These are phyloP conservation scores for Suillus hirtellus DNA, from an alignment of 768 basidiomycete genomes.

Conservation along the genomic window DNA sequence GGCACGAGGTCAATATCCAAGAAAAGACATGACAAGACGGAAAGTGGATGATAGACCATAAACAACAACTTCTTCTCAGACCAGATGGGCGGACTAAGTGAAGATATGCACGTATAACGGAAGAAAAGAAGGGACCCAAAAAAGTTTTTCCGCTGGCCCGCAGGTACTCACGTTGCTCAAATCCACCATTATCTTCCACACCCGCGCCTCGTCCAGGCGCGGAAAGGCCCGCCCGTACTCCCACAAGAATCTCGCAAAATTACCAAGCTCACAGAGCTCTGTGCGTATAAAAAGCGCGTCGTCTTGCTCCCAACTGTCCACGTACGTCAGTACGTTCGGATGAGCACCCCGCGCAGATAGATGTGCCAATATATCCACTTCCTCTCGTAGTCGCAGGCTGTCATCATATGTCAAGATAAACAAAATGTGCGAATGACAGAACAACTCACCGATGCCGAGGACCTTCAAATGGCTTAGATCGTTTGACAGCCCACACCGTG, in stretches of 20 bases:
- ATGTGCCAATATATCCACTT: constrained; percentile 88
- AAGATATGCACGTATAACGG: background rate
- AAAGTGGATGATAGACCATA: background rate
- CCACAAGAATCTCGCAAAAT: constrained; percentile 87
- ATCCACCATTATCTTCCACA: constrained; percentile 96
- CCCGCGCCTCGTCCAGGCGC: constrained; percentile 83
- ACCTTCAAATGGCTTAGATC: constrained; percentile 91
- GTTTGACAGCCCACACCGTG: constrained; percentile 84
- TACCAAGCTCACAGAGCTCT: constrained; percentile 91
- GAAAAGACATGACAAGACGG: constrained; percentile 25
- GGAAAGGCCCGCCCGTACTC: constrained; percentile 87
- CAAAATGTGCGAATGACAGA: constrained; percentile 1
- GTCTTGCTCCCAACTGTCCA: constrained; percentile 96
- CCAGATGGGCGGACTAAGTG: background rate
- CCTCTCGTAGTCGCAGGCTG: constrained; percentile 87
- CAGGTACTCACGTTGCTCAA: constrained; percentile 73
- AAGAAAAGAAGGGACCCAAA: constrained; percentile 10
- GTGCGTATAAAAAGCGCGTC: constrained; percentile 89
- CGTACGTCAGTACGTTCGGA: constrained; percentile 83
- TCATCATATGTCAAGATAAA: constrained; percentile 14
- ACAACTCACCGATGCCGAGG: constrained; percentile 78
- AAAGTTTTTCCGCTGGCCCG: constrained; percentile 3
- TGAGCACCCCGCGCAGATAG: constrained; percentile 57
- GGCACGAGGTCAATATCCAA: constrained; percentile 12
- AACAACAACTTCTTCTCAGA: background rate